Evolutionary conservation across 805 yeast species (phyloP).

Genomic region (Myxozyma sirexii): DNA sequence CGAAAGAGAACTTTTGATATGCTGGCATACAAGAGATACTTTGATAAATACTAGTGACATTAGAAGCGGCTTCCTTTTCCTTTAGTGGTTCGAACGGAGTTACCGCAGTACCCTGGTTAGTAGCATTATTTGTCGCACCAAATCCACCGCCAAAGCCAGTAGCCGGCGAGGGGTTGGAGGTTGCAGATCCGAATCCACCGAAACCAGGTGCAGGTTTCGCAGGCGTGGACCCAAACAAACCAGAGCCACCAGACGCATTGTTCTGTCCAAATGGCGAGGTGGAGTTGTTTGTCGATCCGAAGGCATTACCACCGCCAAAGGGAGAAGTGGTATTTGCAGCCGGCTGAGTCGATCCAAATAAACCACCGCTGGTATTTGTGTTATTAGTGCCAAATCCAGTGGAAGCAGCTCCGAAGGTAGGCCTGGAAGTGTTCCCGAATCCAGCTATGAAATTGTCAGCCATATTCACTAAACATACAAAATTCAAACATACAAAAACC

Average conservation of each 20-base stretch:
- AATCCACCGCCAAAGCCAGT: slow-evolving; percentile 28
- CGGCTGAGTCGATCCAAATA: slow-evolving; percentile 19
- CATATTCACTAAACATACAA: slow-evolving; percentile 15
- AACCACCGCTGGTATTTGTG: slow-evolving; percentile 26
- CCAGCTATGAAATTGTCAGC: slow-evolving; percentile 22
- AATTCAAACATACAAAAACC: slow-evolving; percentile 29
- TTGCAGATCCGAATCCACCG: slow-evolving; percentile 36
- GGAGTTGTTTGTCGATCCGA: slow-evolving; percentile 31
- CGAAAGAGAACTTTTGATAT: slow-evolving; percentile 76
- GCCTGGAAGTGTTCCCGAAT: slow-evolving; percentile 25
- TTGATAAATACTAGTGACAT: slow-evolving; percentile 47
- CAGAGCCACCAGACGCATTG: slow-evolving; percentile 17
- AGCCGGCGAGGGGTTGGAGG: slow-evolving; percentile 21
- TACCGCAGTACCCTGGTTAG: slow-evolving; percentile 34
- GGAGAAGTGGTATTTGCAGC: slow-evolving; percentile 16
- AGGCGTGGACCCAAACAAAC: slow-evolving; percentile 29
- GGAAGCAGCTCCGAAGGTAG: slow-evolving; percentile 28
- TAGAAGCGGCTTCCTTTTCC: slow-evolving; percentile 31
- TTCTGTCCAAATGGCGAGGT: slow-evolving; percentile 34
- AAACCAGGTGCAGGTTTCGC: slow-evolving; percentile 31
- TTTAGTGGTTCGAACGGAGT: slow-evolving; percentile 36
- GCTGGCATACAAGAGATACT: slow-evolving; percentile 88
- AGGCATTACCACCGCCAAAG: slow-evolving; percentile 27
- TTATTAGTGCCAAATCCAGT: slow-evolving; percentile 30
- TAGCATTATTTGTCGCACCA: slow-evolving; percentile 14